phyloP scores from a whole-genome alignment of 768 basidiomycete species.

The Gymnopilus dilepis region DNA sequence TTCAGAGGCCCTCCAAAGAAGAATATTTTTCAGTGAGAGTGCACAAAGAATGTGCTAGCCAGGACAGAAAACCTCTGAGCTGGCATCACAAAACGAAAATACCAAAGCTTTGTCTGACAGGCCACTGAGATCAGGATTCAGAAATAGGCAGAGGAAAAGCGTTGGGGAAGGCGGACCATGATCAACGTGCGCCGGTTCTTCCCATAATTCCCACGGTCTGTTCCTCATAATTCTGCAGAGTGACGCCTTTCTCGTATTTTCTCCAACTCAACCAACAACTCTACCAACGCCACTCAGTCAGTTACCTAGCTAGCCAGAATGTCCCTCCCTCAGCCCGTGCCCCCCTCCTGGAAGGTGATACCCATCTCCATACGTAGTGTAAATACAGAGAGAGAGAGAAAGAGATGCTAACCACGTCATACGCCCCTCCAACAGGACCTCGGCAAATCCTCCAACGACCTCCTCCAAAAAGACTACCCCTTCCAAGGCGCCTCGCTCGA shows the following conservation, averaged over 20 bases:
- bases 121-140: too few species aligned
- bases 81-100: too few species aligned
- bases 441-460: slow-evolving; percentile 96
- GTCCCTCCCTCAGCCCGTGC: slow-evolving; percentile 95
- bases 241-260: slow-evolving; percentile 6
- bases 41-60: too few species aligned
- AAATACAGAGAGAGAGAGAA: too few species aligned
- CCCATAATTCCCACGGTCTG: slow-evolving; percentile 27
- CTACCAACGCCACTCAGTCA: neutral
- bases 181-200: slow-evolving; percentile 28
- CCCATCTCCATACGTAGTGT: too few species aligned
- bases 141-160: too few species aligned
- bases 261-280: too few species aligned
- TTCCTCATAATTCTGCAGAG: slow-evolving; percentile 24
- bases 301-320: slow-evolving; percentile 50
- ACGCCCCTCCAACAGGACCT: slow-evolving; percentile 84
- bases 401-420: too few species aligned
- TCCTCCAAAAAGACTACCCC: slow-evolving; percentile 91
- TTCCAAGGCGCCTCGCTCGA: slow-evolving; percentile 76
- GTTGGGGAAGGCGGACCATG: slow-evolving; percentile 9
- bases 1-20: too few species aligned
- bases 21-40: neutral
- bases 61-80: too few species aligned
- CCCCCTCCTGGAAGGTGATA: slow-evolving; percentile 90
- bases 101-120: too few species aligned